These are phyloP conservation scores for Arthroderma uncinatum DNA, from an alignment of 2,329 filamentous ascomycete genomes.

Conservation along the genomic window DNA sequence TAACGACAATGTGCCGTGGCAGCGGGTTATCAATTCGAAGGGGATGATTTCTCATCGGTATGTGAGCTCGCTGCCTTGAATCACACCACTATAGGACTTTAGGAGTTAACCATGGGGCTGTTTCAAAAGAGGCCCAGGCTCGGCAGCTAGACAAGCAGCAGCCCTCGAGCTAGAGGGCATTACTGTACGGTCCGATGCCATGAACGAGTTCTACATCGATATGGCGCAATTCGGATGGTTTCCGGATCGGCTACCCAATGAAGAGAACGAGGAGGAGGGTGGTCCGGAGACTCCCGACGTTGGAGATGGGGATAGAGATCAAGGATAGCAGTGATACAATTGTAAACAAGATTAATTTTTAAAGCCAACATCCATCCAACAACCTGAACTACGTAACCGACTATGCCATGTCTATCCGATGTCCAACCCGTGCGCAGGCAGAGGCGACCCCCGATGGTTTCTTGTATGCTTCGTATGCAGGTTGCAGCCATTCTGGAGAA, in stretches of 20 bases:
- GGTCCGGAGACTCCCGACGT: constrained; percentile 8
- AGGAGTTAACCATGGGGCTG: background rate
- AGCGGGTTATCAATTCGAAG: constrained; percentile 80
- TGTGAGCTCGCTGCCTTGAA: constrained; percentile 14
- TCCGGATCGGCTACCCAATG: constrained; percentile 40
- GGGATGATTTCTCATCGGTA: constrained; percentile 78
- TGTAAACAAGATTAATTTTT: background rate
- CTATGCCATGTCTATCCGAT: background rate
- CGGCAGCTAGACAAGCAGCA: constrained; percentile 34
- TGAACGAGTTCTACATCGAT: constrained; percentile 37
- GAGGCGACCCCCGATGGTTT: background rate
- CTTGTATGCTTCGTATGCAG: background rate
- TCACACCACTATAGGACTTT: too few relatives aligned
- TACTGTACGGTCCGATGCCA: constrained; percentile 29
- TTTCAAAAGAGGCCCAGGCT: constrained; percentile 27
- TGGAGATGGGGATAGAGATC: background rate
- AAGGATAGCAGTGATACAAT: background rate
- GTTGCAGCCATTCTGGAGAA: background rate
- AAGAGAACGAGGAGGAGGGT: constrained; percentile 20
- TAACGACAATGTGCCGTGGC: constrained; percentile 76
- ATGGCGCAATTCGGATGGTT: constrained; percentile 39
- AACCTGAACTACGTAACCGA: background rate
- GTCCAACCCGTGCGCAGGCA: background rate
- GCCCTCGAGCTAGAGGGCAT: constrained; percentile 34
- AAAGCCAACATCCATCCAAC: background rate